Base-by-base conservation (phyloP, 305 asterid species). In the Solanum hybrid region DNA sequence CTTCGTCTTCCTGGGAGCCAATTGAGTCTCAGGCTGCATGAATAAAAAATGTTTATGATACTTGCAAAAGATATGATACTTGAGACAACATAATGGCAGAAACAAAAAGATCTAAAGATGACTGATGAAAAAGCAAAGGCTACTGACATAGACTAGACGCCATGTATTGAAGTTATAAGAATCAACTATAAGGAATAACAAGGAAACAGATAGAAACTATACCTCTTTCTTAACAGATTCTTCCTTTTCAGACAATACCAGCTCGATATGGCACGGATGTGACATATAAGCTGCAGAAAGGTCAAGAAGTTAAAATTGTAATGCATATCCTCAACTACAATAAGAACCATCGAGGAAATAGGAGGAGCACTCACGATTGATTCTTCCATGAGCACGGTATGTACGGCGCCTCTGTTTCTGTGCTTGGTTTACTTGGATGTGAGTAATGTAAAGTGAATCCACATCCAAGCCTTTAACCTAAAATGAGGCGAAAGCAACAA, bases 391-490 rank as follows among this genome's bases (percentile, higher is more conserved):
- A 13, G 96, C 96, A 88, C 96, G 95, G 91, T 94, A 95, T 51
- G 96, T 95, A 27, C 96, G 95, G 24, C 96, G 94, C 87, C 96
- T 93, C 87, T 95, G 97, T 88, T 95, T 95, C 80, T 91, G 95
- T 11, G 97, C 97, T 89, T 95, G 97, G 92, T 95, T 95, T 39
- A 95, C 97, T 90, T 94, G 97, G 88, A 94, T 93, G 93, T 95
- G 97, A 79, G 96, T 94, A 45, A 95, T 95, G 91, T 31, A 93
- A 80, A 95, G 96, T 39, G 94, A 80, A 91, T 95, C 97, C 91
- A 95, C 96, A 33, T 95, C 97, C 94, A 95, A 93, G 20, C 97
- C 97, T 92, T 95, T 95, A 33, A 95, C 97, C 96, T 95, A 92
- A 3, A 45, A 20, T 51, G 22, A 51, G 22, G 29, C 1, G 32